Conservation (phyloP, 2,329 filamentous ascomycete species). For the Cordyceps pruinosa region DNA sequence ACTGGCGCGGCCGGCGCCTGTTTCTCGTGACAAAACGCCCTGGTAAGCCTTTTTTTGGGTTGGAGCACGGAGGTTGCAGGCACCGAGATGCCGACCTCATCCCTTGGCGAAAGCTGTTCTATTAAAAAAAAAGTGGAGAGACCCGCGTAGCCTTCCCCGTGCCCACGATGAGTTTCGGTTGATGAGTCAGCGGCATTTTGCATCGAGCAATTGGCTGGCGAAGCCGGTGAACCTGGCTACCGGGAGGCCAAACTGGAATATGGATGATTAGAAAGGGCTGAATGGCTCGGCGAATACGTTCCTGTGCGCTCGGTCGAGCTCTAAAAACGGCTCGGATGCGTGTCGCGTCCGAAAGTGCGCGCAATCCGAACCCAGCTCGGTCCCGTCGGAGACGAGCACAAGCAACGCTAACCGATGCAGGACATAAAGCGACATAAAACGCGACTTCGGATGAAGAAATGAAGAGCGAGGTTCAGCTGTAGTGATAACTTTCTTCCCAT, state of each 20-base stretch:
- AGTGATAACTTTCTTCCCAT: not conserved
- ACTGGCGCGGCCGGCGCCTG: no score
- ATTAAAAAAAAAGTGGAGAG: no score
- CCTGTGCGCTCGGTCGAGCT: not conserved
- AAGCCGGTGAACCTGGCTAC: no score
- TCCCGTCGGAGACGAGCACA: not conserved
- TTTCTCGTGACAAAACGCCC: no score
- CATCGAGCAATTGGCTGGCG: no score
- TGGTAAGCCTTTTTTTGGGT: not conserved
- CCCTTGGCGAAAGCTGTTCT: not conserved
- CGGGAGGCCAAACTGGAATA: not conserved
- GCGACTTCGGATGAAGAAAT: no score
- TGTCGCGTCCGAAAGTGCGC: not conserved
- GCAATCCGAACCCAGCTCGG: not conserved
- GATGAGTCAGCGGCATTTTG: not conserved
- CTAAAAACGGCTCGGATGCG: not conserved
- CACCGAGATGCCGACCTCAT: conserved; percentile 5
- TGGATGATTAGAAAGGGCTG: not conserved
- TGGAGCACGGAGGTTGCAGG: conserved; percentile 7
- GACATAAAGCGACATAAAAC: not conserved
- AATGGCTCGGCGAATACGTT: not conserved
- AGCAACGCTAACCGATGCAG: not conserved
- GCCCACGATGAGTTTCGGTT: no score
- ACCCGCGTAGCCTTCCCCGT: no score
- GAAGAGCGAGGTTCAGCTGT: not conserved